Conservation (phyloP, 495 filamentous ascomycete genomes). For the Aspergillus asperescens region DNA sequence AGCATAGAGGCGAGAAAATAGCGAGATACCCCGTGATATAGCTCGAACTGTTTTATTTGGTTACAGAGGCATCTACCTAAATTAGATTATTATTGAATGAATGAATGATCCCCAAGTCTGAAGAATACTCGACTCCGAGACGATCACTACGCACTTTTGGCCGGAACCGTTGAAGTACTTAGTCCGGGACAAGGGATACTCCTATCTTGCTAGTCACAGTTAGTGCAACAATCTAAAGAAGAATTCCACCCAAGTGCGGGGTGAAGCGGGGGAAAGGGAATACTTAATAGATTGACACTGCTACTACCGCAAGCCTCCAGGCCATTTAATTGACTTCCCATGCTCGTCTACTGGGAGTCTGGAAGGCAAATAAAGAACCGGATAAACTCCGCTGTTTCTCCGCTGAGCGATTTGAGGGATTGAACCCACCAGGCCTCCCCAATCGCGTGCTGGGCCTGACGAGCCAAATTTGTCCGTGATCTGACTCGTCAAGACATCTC, state of each 20-base stretch:
- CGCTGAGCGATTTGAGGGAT: background rate
- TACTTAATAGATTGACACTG: too few relatives aligned
- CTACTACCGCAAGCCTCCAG: too few relatives aligned
- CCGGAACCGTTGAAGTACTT: too few relatives aligned
- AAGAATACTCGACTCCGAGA: too few relatives aligned
- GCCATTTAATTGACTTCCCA: slow-evolving; percentile 13
- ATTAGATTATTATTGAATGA: slow-evolving; percentile 8
- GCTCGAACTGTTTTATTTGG: slow-evolving; percentile 9
- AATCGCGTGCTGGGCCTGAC: background rate
- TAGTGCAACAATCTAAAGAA: too few relatives aligned
- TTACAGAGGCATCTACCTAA: slow-evolving; percentile 14
- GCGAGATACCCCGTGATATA: slow-evolving; percentile 20
- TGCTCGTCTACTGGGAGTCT: background rate
- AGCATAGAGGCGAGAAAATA: slow-evolving; percentile 17
- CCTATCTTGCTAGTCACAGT: background rate
- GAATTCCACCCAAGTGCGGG: too few relatives aligned
- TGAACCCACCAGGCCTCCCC: background rate
- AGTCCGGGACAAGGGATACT: too few relatives aligned
- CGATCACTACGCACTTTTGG: too few relatives aligned
- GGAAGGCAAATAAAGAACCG: background rate
- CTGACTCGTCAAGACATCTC: background rate
- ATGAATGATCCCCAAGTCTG: too few relatives aligned
- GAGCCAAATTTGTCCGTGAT: background rate
- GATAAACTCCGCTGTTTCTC: background rate
- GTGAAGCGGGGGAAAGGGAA: slow-evolving; percentile 12